Evolutionary conservation across 306 rosid genomes (phyloP), one percentile per base, ranked within the genome.

Genomic region (Nissolia schottii): DNA sequence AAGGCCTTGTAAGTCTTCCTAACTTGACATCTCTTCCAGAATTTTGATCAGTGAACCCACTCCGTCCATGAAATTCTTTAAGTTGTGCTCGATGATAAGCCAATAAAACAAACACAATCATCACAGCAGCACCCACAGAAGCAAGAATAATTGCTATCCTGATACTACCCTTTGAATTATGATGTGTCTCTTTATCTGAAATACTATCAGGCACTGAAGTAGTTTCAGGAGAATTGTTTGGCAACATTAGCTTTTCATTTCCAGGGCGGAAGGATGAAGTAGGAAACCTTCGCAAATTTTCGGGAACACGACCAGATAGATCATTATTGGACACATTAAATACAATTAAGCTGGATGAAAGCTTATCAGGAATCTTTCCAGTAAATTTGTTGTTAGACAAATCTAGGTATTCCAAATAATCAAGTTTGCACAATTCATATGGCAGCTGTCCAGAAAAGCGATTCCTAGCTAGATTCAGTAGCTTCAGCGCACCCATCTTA

Each of bases 141-240:
- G 97, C 98, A 79, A 94, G 81, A 79, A 94, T 94, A 67, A 94
- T 94, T 67, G 97, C 94, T 86, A 94, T 78, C 85, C 83, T 92
- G 66, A 94, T 86, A 84, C 61, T 88, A 62, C 80, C 87, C 81
- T 79, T 94, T 31, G 97, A 87, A 41, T 71, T 64, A 43, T 60
- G 86, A 77, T 64, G 85, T 43, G 65, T 84, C 32, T 7, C 80
- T 2, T 40, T 56, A 65, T 23, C 58, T 25, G 86, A 53, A 75
- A 87, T 35, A 55, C 18, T 81, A 67, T 23, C 63, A 58, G 92
- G 74, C 77, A 85, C 92, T 19, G 92, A 85, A 63, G 85, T 34
- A 38, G 73, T 7, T 18, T 14, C 76, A 22, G 70, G 65, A 10
- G 49, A 29, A 63, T 54, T 35, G 64, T 50, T 28, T 12, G 89